phyloP scores from a whole-genome alignment of 352 stramenopile genomes.

The Phytophthora kernoviae region DNA sequence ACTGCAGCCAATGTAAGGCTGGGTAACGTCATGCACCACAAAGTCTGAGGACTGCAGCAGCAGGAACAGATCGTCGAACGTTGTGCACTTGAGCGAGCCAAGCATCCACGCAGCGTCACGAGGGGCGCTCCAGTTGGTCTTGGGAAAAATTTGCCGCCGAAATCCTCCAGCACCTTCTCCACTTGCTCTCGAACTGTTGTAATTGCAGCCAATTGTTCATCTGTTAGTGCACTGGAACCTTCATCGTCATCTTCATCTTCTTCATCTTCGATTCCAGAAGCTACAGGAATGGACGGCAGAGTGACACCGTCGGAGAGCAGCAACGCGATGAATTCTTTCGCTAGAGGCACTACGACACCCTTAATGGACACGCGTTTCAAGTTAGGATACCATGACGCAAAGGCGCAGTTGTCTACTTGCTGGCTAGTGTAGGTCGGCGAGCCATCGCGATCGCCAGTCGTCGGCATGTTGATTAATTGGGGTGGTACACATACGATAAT shows the following conservation, averaged over 20 bases:
- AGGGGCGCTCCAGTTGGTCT: conserved; percentile 95
- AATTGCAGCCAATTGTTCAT: conserved; percentile 32
- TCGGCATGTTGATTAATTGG: background rate
- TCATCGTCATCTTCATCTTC: conserved; percentile 30
- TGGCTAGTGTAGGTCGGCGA: conserved; percentile 56
- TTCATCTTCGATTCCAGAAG: conserved; percentile 25
- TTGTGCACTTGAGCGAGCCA: conserved; percentile 73
- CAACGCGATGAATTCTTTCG: conserved; percentile 57
- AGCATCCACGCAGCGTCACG: conserved; percentile 95
- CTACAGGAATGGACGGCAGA: conserved; percentile 37
- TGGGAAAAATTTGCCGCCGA: conserved; percentile 78
- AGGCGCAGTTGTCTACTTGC: conserved; percentile 86
- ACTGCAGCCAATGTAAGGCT: conserved; percentile 76
- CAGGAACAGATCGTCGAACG: conserved; percentile 85
- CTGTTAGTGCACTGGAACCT: conserved; percentile 22
- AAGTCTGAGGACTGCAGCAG: conserved; percentile 87
- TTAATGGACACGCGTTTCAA: conserved; percentile 72
- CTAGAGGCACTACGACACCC: conserved; percentile 56
- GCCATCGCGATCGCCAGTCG: conserved; percentile 1
- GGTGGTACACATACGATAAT: no score
- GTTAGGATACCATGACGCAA: conserved; percentile 68
- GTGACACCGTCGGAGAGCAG: conserved; percentile 75
- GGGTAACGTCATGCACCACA: conserved; percentile 91
- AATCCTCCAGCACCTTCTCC: conserved; percentile 56
- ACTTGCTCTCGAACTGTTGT: conserved; percentile 60